Evolutionary conservation across 1,139 yeast species (phyloP).

Genomic region (Suhomyces atakaporum): DNA sequence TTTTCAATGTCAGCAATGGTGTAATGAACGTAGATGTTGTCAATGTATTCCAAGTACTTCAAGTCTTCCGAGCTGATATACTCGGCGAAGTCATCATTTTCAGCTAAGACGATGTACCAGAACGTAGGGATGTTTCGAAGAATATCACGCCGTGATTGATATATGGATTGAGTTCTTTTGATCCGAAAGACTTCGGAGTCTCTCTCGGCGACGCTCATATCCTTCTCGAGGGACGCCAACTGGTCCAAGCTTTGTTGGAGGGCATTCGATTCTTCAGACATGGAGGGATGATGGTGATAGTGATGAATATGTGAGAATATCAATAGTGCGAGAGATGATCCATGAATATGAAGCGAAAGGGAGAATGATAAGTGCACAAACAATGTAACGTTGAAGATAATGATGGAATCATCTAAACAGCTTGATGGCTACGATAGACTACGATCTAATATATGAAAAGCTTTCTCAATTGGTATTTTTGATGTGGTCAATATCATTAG

Average conservation of each 20-base stretch:
- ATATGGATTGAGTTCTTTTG: conserved; percentile 51
- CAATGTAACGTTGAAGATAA: no score
- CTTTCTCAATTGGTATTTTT: no score
- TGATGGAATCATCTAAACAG: no score
- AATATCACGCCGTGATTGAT: conserved; percentile 48
- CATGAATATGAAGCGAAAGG: no score
- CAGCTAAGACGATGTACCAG: conserved; percentile 77
- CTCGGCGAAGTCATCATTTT: conserved; percentile 75
- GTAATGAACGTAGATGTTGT: conserved; percentile 57
- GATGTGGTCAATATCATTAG: no score
- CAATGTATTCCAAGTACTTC: conserved; percentile 62
- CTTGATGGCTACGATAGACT: no score
- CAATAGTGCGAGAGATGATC: neutral
- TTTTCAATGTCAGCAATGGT: conserved; percentile 30
- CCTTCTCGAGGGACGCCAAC: conserved; percentile 57
- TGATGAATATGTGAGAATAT: conserved; percentile 1
- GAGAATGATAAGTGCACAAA: no score
- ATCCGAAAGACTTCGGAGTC: conserved; percentile 55
- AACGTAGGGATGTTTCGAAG: conserved; percentile 58
- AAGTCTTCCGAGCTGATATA: conserved; percentile 67
- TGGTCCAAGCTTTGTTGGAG: conserved; percentile 23
- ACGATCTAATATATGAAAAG: no score
- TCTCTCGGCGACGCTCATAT: conserved; percentile 56
- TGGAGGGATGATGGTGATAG: conserved; percentile 1
- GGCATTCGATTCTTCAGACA: conserved; percentile 11